Base-by-base conservation (phyloP, 2,329 filamentous ascomycete genomes). In the Talaromyces sp. region DNA sequence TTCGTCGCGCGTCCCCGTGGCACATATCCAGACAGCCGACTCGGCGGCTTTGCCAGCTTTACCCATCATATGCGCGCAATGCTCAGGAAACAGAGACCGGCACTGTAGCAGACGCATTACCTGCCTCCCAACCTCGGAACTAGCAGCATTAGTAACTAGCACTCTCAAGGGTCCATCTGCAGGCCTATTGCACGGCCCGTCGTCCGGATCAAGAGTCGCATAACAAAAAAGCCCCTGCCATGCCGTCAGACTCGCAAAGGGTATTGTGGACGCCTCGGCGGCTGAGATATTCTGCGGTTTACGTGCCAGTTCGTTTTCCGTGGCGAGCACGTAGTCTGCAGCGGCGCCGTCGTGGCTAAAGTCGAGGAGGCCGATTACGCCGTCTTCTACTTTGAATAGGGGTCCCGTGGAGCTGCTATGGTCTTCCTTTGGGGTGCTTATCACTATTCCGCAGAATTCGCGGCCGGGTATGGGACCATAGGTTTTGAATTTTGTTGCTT, bases 161-260 rank as follows among this genome's bases (percentile, higher is more conserved):
- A 79, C 67, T 33, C 77, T 71, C 56, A 75, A 64, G 23, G 65
- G 62, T 7, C 64, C 56, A 52, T 64, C 56, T 36, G 64, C 64
- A 44, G 60, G 57, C 60, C 64, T 53, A 16, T 61, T 55, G 55
- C 65, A 59, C 33, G 61, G 62, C 10, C 47, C 56, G 40, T 65
- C 57, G 47, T 59, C 66, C n/a, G 68, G 67, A 58, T 75, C 69
- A 51, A 78, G 65, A 2, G 67, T 68, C 5, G 71, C 74, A 62
- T 77, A 71, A 14, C 63, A 67, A 63, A 78, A 78, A 31, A 79
- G 66, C 3, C 74, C 75, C 66, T 79, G 75, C 74, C 76, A 80
- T 9, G 75, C 78, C 33, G 75, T 78, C 58, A 79, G 68, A 6
- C 69, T 73, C 1, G 74, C 72, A 5, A 77, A 64, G 0, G 77